phyloP scores from a whole-genome alignment of 306 rosid species.

The Inga oerstediana region DNA sequence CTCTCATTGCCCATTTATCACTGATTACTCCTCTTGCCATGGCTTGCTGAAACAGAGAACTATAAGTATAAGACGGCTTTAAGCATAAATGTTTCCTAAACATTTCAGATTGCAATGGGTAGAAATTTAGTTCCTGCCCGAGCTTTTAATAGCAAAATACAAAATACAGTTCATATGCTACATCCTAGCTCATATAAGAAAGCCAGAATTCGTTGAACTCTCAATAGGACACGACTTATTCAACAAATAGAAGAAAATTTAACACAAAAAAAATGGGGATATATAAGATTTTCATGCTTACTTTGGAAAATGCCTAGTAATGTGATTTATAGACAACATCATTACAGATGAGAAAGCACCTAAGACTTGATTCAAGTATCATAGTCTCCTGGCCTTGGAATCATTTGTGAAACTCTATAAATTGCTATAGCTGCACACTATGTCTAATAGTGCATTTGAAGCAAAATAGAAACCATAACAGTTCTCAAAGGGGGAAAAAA shows the following conservation, averaged over 20 bases:
- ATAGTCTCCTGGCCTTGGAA: background rate
- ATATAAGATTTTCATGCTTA: background rate
- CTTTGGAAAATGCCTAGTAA: background rate
- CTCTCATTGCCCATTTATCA: slow-evolving; percentile 60
- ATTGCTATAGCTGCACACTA: background rate
- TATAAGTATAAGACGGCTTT: background rate
- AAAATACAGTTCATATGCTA: background rate
- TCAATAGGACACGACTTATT: background rate
- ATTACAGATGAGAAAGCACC: background rate
- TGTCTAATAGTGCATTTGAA: background rate
- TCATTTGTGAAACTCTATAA: background rate
- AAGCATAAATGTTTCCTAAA: background rate
- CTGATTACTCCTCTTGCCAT: slow-evolving; percentile 54
- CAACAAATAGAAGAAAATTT: background rate
- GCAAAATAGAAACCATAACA: background rate
- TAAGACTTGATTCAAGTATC: background rate
- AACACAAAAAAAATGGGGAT: background rate
- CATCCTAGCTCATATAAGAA: slow-evolving; percentile 13
- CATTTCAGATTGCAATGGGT: background rate
- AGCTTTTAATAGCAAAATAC: background rate
- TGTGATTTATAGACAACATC: background rate
- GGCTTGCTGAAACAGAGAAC: slow-evolving; percentile 7
- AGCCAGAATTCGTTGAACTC: background rate
- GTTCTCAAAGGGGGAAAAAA: background rate
- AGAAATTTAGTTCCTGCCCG: slow-evolving; percentile 12